phyloP scores from a whole-genome alignment of 768 basidiomycete genomes.

The Crassisporium funariophilum region DNA sequence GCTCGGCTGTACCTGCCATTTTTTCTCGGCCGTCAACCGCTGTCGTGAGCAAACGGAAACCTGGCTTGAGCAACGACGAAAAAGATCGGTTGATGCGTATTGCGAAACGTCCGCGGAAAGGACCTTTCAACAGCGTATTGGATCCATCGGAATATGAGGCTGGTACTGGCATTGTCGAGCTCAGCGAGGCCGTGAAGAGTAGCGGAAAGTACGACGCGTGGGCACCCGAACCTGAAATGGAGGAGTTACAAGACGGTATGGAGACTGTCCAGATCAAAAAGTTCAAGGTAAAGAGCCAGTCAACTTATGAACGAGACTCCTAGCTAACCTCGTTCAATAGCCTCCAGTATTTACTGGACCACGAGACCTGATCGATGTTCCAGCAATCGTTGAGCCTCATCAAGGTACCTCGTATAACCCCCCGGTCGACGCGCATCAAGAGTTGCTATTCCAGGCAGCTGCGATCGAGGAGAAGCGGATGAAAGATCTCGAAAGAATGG shows the following conservation, averaged over 20 bases:
- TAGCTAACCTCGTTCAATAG: constrained; percentile 30
- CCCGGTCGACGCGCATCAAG: constrained; percentile 67
- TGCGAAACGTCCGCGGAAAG: constrained; percentile 69
- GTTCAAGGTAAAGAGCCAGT: constrained; percentile 50
- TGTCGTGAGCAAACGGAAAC: constrained; percentile 43
- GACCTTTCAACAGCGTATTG: constrained; percentile 71
- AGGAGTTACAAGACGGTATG: constrained; percentile 36
- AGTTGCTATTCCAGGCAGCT: constrained; percentile 68
- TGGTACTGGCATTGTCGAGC: constrained; percentile 64
- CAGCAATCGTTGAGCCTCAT: constrained; percentile 73
- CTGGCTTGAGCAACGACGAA: constrained; percentile 58
- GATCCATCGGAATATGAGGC: constrained; percentile 68
- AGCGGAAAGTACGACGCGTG: constrained; percentile 73
- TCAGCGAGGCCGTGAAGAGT: constrained; percentile 68
- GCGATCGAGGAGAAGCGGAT: constrained; percentile 63
- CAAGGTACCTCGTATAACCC: constrained; percentile 92
- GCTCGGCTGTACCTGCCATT: constrained; percentile 87
- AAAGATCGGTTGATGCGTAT: constrained; percentile 77
- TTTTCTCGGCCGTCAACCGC: constrained; percentile 53
- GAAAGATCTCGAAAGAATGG: constrained; percentile 53
- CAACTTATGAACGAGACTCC: not conserved
- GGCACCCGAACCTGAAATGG: constrained; percentile 37
- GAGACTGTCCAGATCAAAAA: constrained; percentile 46
- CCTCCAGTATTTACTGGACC: constrained; percentile 49
- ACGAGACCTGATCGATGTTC: constrained; percentile 56